Base-by-base conservation (phyloP, 2,329 filamentous ascomycete genomes). In the Davidsoniella neocaledoniae region DNA sequence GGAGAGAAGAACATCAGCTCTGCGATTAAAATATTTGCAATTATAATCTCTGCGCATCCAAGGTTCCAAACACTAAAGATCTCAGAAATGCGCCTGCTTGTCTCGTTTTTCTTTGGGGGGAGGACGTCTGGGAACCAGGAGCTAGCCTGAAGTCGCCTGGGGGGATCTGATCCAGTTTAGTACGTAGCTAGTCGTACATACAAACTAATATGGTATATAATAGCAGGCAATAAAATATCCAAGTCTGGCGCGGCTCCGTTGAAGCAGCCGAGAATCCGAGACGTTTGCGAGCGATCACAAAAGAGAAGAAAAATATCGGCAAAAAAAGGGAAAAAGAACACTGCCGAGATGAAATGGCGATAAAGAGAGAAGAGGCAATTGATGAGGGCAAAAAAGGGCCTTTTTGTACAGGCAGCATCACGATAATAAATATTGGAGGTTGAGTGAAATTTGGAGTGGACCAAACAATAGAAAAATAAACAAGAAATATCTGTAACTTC, bases 261-360 rank as follows among this genome's bases (percentile, higher is more conserved):
- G 10, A 53, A 44, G 43, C 47, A 50, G 29, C 48, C 51, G 43
- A 53, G 40, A 53, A 50, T 44, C 43, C 48, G 44, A 43, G 39
- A 43, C 48, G n/a, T 40, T 33, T 33, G 46, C 47, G 45, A 38
- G 16, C 29, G 29, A 50, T 49, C 51, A 23, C n/a, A 38, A 39
- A 26, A 23, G 37, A 38, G 21, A 46, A n/a, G 46, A 52, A 29
- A 29, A 25, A 17, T 17, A 14, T 23, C 25, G 23, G 39, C 21
- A 26, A 38, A 23, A 17, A 46, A 39, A 10, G 44, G 42, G 19
- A 23, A n/a, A 23, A 23, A 23, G 12, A 46, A 45, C 9, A 42
- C 17, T 44, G 44, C 41, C 10, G 40, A 25, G 39, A 41, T 16
- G 9, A 41, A 17, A 26, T 43, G n/a, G 25, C 21, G 41, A 21